These are phyloP conservation scores for Bauhinia variegata DNA, from an alignment of 306 rosid genomes.

Conservation along the genomic window DNA sequence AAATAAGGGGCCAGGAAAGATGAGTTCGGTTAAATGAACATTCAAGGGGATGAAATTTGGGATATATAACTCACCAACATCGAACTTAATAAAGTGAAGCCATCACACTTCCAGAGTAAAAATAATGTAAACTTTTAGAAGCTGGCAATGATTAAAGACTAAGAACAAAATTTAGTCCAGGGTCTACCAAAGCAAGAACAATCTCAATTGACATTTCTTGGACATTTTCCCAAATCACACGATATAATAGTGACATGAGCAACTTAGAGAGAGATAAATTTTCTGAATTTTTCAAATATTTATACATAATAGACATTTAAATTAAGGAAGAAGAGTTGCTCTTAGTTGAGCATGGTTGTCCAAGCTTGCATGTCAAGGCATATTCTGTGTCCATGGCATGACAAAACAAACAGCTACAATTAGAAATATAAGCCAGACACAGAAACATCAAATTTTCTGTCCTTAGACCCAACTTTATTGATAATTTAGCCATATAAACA, in stretches of 20 bases:
- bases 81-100: too few species aligned
- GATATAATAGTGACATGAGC: background rate
- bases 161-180: too few species aligned
- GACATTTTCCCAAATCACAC: too few species aligned
- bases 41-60: background rate
- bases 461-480: slow-evolving; percentile 51
- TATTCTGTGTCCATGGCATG: slow-evolving; percentile 31
- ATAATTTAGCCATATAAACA: slow-evolving; percentile 51
- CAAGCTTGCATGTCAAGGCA: slow-evolving; percentile 43
- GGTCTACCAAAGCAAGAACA: too few species aligned
- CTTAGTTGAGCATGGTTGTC: slow-evolving; percentile 30
- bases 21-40: background rate
- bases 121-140: too few species aligned
- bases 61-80: too few species aligned
- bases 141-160: too few species aligned
- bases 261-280: background rate
- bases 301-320: background rate
- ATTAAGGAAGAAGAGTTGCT: background rate
- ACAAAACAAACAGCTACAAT: slow-evolving; percentile 24
- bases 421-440: slow-evolving; percentile 10
- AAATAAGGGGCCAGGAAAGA: background rate
- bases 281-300: background rate
- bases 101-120: too few species aligned
- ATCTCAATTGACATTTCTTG: too few species aligned
- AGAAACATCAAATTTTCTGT: slow-evolving; percentile 37